Evolutionary conservation across 1,139 yeast genomes (phyloP).

Genomic region (Nakaseomyces glabratus): DNA sequence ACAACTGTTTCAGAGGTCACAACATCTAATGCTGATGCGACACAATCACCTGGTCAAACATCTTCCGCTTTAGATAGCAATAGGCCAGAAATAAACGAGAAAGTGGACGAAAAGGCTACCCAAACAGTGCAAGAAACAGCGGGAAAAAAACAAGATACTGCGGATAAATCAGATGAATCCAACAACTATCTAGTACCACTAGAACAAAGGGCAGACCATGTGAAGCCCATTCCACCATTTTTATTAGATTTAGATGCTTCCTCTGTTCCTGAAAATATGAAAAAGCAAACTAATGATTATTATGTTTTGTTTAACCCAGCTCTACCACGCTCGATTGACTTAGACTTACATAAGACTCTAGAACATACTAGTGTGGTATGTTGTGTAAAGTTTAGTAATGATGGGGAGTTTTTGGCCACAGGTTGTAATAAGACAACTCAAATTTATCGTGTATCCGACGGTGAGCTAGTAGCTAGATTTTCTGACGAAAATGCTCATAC

Average conservation of each 20-base stretch:
- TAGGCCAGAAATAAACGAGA: too few species aligned
- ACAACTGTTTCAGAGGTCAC: too few species aligned
- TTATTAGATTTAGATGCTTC: conserved; percentile 74
- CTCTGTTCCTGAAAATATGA: conserved; percentile 67
- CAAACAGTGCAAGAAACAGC: not conserved
- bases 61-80: too few species aligned
- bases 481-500: conserved; percentile 62
- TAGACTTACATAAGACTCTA: conserved; percentile 78
- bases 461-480: conserved; percentile 78
- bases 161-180: conserved; percentile 16
- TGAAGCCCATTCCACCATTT: conserved; percentile 72
- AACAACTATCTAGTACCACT: conserved; percentile 34
- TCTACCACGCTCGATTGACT: conserved; percentile 64
- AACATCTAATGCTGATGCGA: too few species aligned
- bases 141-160: conserved; percentile 14
- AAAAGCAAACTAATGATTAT: conserved; percentile 80
- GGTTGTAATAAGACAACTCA: conserved; percentile 97
- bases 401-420: conserved; percentile 90
- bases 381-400: conserved; percentile 87
- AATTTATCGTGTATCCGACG: conserved; percentile 87
- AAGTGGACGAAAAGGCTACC: not conserved
- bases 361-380: conserved; percentile 94
- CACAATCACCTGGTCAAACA: too few species aligned
- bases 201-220: conserved; percentile 45
- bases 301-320: conserved; percentile 88